Conservation (phyloP, 352 stramenopile genomes). For the Pythium dissotocum region DNA sequence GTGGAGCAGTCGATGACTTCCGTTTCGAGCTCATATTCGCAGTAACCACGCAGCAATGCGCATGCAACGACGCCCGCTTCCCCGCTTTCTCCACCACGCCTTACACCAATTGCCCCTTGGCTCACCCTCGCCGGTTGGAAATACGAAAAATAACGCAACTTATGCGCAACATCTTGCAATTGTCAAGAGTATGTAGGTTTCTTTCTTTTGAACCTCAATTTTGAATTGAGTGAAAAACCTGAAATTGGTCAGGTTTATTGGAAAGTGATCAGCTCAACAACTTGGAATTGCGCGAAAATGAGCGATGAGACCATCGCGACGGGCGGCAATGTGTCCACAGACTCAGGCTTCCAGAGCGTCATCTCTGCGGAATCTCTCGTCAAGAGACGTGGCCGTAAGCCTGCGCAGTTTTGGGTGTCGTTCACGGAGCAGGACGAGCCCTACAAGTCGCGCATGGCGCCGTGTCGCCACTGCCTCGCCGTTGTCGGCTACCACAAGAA, state of each 20-base stretch:
- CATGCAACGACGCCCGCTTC: not conserved
- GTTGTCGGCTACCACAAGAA: conserved; percentile 58
- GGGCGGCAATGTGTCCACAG: not conserved
- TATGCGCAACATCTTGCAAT: not conserved
- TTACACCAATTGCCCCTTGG: not conserved
- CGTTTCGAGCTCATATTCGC: not conserved
- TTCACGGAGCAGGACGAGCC: conserved; percentile 50
- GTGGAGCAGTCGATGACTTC: not conserved
- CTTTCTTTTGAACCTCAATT: not conserved
- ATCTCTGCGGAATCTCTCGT: not conserved
- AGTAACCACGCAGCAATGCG: not conserved
- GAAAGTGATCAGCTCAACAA: not conserved
- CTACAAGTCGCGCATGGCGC: conserved; percentile 41
- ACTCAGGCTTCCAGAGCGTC: not conserved
- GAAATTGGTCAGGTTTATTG: not conserved
- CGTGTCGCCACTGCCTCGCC: conserved; percentile 54
- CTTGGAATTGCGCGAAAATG: not conserved
- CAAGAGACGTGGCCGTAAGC: conserved; percentile 42
- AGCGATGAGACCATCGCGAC: conserved; percentile 13
- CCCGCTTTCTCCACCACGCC: not conserved
- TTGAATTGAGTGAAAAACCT: not conserved
- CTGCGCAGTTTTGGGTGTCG: conserved; percentile 50
- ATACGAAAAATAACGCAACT: not conserved
- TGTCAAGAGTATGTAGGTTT: not conserved
- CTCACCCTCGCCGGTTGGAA: not conserved